Evolutionary conservation across 495 filamentous ascomycete genomes (phyloP), one percentile per base, ranked within the genome.

Genomic region (Geoglossum glabrum): DNA sequence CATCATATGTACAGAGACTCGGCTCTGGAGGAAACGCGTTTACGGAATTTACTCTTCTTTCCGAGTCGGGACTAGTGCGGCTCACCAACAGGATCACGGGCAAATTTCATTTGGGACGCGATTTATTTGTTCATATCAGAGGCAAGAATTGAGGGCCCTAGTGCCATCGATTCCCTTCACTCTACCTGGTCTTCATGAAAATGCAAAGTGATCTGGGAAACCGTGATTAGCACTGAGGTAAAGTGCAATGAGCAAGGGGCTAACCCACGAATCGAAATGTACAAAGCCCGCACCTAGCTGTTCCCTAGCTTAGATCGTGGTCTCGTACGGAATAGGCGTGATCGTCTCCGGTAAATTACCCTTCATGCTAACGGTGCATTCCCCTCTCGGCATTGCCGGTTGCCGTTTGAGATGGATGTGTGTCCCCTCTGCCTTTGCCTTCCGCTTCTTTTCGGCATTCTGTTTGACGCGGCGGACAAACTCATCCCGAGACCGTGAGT

Each of bases 391-490:
- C 70, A 75, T 77, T 61, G 74, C 75, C 55, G 92, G 81, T 73
- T 87, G 85, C 68, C 92, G 79, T 87, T 96, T 96, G 71, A 96
- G 77, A 76, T 88, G 81, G 64, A 94, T 72, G 69, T 85, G 81
- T 68, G 76, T 75, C 61, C 92, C 92, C 66, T 93, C 83, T 56
- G 76, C 79, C 82, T 95, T 95, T 66, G 90, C 87, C 81, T 92
- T 74, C 70, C 80, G 80, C 83, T 87, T 89, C 75, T 89, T 83
- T 69, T 77, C 80, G 65, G 87, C 87, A 74, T 97, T 98, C 70
- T 79, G 75, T 85, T 96, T 96, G 69, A 98, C 92, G 65, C 92
- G 85, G 72, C 79, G 83, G 69, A 98, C 76, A 80, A 97, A 97
- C 68, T 88, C 90, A 63, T 95, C 88, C 66, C 92, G 80, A 68